Base-by-base conservation (phyloP, 2,329 filamentous ascomycete genomes). In the Diaporthe sp. region DNA sequence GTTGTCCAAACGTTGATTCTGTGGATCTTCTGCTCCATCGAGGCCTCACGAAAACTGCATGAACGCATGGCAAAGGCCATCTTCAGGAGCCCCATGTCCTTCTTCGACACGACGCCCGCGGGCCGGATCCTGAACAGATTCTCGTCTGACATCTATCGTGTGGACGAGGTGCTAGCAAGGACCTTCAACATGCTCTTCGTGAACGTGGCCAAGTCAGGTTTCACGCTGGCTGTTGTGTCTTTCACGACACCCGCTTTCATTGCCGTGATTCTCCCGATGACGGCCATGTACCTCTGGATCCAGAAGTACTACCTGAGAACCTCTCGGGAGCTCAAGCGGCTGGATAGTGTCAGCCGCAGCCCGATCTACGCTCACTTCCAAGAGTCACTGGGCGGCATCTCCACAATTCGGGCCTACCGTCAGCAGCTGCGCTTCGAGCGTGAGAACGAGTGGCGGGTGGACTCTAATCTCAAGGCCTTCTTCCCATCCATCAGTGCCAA, bases 21-120 rank as follows among this genome's bases (percentile, higher is more conserved):
- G 39, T 99, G 97, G 97, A 98, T 99, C 79, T 98, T 99, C 87
- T 99, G 97, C 86, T 98, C 97, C 6, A 99, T 99, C 78, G 97
- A 99, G 92, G 97, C 97, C 70, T 98, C 96, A 28, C 92, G 97
- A 77, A 99, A 98, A 86, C 89, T 99, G 74, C 97, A 99, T 83
- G 97, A 98, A 86, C 91, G 95, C 78, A 98, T 99, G 97, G 96
- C 96, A 58, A 97, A 94, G 81, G 95, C 97, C 25, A 98, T 98
- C 80, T 99, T 99, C 89, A 91, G 97, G 79, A 97, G 95, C 51
- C 97, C 97, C 73, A 99, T 99, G 97, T 97, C 92, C 80, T 99
- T 99, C 86, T 99, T 99, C 80, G 97, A 99, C 83, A 98, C 96
- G 0, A 99, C 97, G 2, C 97, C 97, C 3, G 94, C 96, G 77